These are phyloP conservation scores for Malus hybrid DNA, from an alignment of 331 rosid genomes.

Conservation along the genomic window DNA sequence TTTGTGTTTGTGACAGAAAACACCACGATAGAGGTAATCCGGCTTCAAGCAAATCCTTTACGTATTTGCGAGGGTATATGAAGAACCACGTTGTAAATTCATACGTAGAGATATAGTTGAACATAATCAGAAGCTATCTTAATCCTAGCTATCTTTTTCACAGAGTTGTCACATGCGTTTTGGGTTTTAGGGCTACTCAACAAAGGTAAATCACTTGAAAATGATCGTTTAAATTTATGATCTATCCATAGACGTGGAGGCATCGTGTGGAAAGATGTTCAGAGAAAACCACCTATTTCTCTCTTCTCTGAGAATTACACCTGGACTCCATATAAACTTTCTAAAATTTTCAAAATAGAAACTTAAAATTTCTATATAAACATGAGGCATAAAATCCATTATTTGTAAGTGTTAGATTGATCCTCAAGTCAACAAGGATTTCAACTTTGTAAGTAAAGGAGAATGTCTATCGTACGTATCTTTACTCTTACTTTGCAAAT, in stretches of 20 bases:
- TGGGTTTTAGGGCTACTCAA: neutral
- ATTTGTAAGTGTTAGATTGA: neutral
- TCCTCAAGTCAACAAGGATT: too few species aligned
- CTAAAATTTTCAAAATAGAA: neutral
- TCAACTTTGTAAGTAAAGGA: accelerated
- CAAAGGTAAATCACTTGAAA: neutral
- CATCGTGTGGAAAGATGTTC: slow-evolving; percentile 7
- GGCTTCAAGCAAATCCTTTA: neutral
- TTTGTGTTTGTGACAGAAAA: too few species aligned
- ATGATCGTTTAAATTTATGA: neutral
- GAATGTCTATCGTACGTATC: too few species aligned
- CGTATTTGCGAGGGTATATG: neutral
- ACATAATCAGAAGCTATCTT: neutral
- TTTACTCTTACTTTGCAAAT: too few species aligned
- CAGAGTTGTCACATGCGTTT: neutral
- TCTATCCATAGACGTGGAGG: slow-evolving; percentile 12
- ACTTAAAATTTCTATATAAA: neutral
- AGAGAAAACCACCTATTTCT: neutral
- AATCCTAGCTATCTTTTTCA: neutral
- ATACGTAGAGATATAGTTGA: neutral
- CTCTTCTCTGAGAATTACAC: neutral
- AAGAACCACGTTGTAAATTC: neutral
- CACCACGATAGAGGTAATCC: neutral
- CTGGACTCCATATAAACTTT: neutral
- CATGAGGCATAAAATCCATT: neutral